These are phyloP conservation scores for Heritiera littoralis DNA, from an alignment of 345 rosid species.

Conservation along the genomic window DNA sequence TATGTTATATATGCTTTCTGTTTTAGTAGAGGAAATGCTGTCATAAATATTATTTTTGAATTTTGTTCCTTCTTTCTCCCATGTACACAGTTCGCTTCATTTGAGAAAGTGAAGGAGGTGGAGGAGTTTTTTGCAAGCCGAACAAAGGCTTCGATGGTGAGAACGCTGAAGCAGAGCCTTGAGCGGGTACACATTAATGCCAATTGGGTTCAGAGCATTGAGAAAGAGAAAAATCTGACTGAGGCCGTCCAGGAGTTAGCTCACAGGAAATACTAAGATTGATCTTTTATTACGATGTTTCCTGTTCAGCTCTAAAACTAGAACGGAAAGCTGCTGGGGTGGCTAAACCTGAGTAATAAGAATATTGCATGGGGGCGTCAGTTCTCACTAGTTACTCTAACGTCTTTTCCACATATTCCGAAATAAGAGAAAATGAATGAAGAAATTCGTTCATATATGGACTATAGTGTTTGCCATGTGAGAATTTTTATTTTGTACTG, in stretches of 20 bases:
- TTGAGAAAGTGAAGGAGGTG: conserved; percentile 73
- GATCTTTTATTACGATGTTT: too few species aligned
- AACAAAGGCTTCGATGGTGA: conserved; percentile 53
- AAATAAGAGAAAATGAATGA: too few species aligned
- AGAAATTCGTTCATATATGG: too few species aligned
- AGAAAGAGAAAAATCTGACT: too few species aligned
- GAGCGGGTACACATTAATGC: conserved; percentile 75
- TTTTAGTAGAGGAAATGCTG: not conserved
- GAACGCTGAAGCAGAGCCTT: conserved; percentile 95
- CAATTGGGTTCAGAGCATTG: conserved; percentile 64
- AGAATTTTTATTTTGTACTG: too few species aligned
- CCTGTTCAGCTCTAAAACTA: too few species aligned
- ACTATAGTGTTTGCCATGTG: too few species aligned
- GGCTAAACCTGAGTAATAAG: too few species aligned
- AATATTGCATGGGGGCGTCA: too few species aligned
- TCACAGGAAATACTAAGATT: conserved; percentile 24
- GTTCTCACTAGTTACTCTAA: too few species aligned
- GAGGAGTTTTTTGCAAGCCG: conserved; percentile 81
- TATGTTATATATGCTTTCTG: not conserved
- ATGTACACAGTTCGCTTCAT: conserved; percentile 70
- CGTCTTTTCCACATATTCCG: too few species aligned
- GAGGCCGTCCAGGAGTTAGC: conserved; percentile 13
- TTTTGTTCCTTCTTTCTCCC: not conserved
- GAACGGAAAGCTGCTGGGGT: too few species aligned
- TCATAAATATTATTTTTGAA: not conserved